These are phyloP conservation scores for Kodamaea arcana DNA, from an alignment of 1,139 yeast species.

Conservation along the genomic window DNA sequence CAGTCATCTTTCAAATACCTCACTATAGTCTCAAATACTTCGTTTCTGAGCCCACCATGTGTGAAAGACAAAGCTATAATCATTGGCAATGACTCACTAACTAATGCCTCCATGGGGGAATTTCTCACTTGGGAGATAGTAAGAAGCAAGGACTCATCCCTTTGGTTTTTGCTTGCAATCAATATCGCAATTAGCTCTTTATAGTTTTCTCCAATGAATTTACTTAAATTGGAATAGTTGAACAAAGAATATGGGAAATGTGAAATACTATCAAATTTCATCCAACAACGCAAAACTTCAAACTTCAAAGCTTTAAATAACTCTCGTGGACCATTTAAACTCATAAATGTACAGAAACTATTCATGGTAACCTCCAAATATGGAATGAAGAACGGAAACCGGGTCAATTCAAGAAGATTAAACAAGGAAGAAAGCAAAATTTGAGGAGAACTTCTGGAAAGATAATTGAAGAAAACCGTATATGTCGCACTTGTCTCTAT, in stretches of 20 bases:
- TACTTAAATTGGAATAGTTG: constrained; percentile 22
- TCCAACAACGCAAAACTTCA: constrained; percentile 42
- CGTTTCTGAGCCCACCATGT: constrained; percentile 37
- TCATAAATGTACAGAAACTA: constrained; percentile 16
- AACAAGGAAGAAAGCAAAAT: constrained; percentile 31
- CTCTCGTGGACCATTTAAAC: constrained; percentile 11
- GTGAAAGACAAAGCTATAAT: constrained; percentile 45
- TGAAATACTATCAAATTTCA: constrained; percentile 25
- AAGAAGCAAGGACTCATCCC: constrained; percentile 4
- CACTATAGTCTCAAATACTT: constrained; percentile 22
- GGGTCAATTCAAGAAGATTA: constrained; percentile 39
- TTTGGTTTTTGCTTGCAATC: constrained; percentile 20
- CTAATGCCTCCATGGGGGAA: constrained; percentile 15
- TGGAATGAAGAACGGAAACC: constrained; percentile 26
- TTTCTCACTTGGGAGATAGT: constrained; percentile 15
- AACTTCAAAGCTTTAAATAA: constrained; percentile 27
- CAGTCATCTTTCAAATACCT: constrained; percentile 12
- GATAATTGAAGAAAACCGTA: constrained; percentile 27
- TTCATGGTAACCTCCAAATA: constrained; percentile 26
- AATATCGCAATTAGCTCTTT: constrained; percentile 34
- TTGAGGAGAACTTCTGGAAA: constrained; percentile 27
- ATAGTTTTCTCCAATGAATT: constrained; percentile 27
- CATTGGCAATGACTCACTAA: constrained; percentile 31
- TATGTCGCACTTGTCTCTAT: constrained; percentile 40
- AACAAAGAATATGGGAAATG: constrained; percentile 40